A percentile compares a stretch with the other conserved stretches of the same genome.
These are phyloP conservation scores for Malus sylvestris DNA, from an alignment of 306 rosid species.

Conservation along the genomic window DNA sequence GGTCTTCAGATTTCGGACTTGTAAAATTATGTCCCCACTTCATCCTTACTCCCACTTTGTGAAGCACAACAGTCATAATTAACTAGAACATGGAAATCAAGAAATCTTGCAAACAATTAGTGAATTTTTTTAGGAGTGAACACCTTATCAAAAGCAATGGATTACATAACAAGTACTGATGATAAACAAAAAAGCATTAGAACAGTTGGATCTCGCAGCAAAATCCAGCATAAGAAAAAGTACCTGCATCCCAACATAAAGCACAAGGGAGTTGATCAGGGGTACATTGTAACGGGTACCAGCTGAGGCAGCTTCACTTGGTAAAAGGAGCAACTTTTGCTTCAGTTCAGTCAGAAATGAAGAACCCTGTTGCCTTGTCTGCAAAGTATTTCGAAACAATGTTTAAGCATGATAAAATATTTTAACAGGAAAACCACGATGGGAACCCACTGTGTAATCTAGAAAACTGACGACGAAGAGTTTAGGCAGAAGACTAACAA, in stretches of 20 bases:
- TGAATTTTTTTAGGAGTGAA: not conserved
- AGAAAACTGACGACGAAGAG: not conserved
- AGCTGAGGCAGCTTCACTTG: constrained; percentile 69
- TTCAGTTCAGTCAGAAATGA: constrained; percentile 75
- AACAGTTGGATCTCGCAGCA: not conserved
- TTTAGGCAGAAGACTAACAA: too few species aligned
- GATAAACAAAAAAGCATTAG: not conserved
- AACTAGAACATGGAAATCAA: not conserved
- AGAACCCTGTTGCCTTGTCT: constrained; percentile 65
- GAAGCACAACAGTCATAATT: not conserved
- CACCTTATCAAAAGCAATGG: not conserved
- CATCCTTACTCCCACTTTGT: not conserved
- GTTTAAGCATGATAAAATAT: not conserved
- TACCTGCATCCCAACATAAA: constrained; percentile 99
- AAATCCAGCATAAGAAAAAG: not conserved
- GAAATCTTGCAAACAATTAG: not conserved
- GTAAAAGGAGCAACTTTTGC: constrained; percentile 74
- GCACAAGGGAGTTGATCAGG: constrained; percentile 86
- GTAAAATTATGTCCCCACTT: not conserved
- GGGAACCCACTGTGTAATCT: not conserved
- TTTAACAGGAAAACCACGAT: not conserved
- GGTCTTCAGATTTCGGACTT: not conserved
- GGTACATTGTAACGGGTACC: constrained; percentile 94
- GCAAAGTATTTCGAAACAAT: constrained; percentile 22
- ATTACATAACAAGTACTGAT: not conserved